These are phyloP conservation scores for Aureobasidium melanogenum DNA, from an alignment of 2,329 filamentous ascomycete species.

Conservation along the genomic window DNA sequence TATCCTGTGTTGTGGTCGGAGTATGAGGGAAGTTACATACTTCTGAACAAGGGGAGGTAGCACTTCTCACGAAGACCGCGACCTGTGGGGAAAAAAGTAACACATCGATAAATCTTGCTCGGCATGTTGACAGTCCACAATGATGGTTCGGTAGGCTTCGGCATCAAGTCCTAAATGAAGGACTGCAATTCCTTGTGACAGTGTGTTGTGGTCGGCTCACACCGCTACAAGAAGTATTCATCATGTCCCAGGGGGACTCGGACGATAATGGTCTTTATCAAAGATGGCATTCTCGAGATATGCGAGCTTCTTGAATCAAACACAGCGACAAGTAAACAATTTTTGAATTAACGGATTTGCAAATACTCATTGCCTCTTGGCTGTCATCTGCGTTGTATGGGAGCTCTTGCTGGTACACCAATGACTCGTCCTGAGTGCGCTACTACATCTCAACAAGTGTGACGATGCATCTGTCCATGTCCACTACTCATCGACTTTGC, in stretches of 20 bases:
- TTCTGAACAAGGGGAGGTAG: too few relatives aligned
- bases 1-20: too few relatives aligned
- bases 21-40: too few relatives aligned
- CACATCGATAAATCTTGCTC: too few relatives aligned
- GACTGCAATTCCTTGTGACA: not conserved
- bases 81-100: too few relatives aligned
- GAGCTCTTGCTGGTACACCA: not conserved
- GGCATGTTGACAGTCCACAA: too few relatives aligned
- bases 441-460: not conserved
- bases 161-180: not conserved
- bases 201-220: not conserved
- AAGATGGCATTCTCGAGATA: not conserved
- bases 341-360: not conserved
- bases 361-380: not conserved
- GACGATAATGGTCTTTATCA: not conserved
- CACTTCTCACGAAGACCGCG: not conserved
- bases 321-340: not conserved
- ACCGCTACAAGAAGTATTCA: not conserved
- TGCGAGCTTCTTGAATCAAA: not conserved
- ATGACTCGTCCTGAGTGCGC: not conserved
- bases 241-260: not conserved
- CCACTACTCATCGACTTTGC: not conserved
- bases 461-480: not conserved
- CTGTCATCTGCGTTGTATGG: not conserved
- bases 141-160: not conserved